phyloP scores from a whole-genome alignment of 148 eudicot genomes.

The Suaeda aralocaspica region DNA sequence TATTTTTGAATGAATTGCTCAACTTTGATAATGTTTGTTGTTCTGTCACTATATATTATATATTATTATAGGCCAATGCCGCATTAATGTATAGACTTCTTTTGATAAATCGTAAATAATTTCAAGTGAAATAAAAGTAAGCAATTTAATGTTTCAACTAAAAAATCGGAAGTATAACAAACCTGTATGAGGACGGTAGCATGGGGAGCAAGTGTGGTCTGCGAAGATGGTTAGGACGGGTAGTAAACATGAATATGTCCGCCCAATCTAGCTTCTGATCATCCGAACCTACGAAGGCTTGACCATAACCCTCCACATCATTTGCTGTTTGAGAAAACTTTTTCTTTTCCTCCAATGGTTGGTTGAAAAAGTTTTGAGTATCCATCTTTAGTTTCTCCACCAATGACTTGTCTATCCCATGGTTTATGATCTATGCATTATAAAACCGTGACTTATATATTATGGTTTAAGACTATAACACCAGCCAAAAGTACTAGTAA shows the following conservation, averaged over 20 bases:
- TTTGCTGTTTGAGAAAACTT: constrained; percentile 25
- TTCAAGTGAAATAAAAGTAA: too few species aligned
- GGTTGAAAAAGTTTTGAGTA: constrained; percentile 28
- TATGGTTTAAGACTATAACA: too few species aligned
- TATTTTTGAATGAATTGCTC: too few species aligned
- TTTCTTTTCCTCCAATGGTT: constrained; percentile 30
- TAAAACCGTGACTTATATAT: too few species aligned
- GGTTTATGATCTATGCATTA: constrained; percentile 24
- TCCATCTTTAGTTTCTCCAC: constrained; percentile 29
- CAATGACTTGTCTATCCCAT: constrained; percentile 26
- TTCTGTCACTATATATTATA: too few species aligned
- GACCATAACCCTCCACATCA: constrained; percentile 39
- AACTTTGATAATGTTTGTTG: too few species aligned
- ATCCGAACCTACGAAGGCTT: constrained; percentile 32
- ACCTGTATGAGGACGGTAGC: constrained; percentile 33
- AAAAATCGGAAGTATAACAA: too few species aligned
- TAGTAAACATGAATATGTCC: constrained; percentile 14
- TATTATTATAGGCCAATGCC: too few species aligned
- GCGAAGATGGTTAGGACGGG: constrained; percentile 15
- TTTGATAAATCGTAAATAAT: too few species aligned
- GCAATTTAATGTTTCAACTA: too few species aligned
- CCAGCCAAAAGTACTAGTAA: too few species aligned
- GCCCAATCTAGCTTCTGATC: constrained; percentile 41
- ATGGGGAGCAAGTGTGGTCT: constrained; percentile 30
- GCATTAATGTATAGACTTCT: too few species aligned